Percentiles rank a stretch among this genome's conserved stretches.
phyloP scores from a whole-genome alignment of 192 early-diverging fungal species.

The Rhizophagus clarus region DNA sequence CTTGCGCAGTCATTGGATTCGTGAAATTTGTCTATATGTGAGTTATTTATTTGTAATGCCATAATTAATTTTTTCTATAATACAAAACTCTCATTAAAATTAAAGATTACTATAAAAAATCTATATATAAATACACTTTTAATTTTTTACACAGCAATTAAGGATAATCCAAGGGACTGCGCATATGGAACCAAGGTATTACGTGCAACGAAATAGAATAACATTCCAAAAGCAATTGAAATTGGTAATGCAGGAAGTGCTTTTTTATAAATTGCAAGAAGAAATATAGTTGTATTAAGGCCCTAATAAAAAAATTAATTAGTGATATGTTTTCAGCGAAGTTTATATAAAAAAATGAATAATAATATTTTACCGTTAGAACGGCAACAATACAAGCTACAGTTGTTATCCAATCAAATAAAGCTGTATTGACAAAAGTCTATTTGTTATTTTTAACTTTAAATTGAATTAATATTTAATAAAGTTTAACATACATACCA shows the following conservation, averaged over 20 bases:
- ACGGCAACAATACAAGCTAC: slow-evolving; percentile 75
- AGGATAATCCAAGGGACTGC: slow-evolving; percentile 30
- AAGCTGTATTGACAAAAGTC: slow-evolving; percentile 44
- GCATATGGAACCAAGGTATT: slow-evolving; percentile 53
- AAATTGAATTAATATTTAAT: background rate
- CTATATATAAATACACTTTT: background rate
- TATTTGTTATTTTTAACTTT: background rate
- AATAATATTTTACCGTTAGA: slow-evolving; percentile 52
- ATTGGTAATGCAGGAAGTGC: slow-evolving; percentile 87
- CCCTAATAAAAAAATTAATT: slow-evolving; percentile 45
- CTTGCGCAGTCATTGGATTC: background rate
- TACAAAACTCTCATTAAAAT: too few species aligned
- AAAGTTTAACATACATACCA: slow-evolving; percentile 43
- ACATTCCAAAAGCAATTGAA: slow-evolving; percentile 81
- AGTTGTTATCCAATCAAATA: slow-evolving; percentile 85
- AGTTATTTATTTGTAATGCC: background rate
- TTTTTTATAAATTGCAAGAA: slow-evolving; percentile 78
- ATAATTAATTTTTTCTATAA: background rate
- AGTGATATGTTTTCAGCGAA: background rate
- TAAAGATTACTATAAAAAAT: background rate
- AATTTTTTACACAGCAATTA: slow-evolving; percentile 31
- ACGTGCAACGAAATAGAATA: slow-evolving; percentile 74
- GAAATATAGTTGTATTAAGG: slow-evolving; percentile 84
- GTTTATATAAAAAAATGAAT: background rate
- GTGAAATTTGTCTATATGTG: background rate